Base-by-base conservation (phyloP, 2,329 filamentous ascomycete species). In the Penicillium sp. region DNA sequence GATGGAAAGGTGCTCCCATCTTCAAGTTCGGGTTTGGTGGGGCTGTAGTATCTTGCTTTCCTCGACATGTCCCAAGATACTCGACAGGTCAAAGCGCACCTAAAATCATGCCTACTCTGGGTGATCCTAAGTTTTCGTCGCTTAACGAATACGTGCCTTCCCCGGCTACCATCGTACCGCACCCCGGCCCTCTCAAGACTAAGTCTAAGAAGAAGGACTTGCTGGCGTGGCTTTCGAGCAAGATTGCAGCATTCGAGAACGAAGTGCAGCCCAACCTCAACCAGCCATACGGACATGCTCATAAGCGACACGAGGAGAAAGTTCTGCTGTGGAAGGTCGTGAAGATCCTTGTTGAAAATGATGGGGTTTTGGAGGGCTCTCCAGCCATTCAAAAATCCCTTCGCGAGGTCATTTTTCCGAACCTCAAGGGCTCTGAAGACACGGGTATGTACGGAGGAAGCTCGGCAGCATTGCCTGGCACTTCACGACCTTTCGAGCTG, bases 191-290 rank as follows among this genome's bases (percentile, higher is more conserved):
- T 2, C 69, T 98, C 17, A 88, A 84, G 62, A 76, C 80, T 27
- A 96, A 95, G 59, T 80, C 82, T 1, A 96, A 95, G 72, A 98
- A 98, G 73, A 98, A 96, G 69, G 90, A 98, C 37, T 77, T 87
- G 0, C 53, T 89, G 29, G 65, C 78, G 2, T 98, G 93, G 92
- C 71, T 98, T 30, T 76, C 74, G 3, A 70, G 75, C 42, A 86
- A 82, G 35, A 90, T 96, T 39, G 81, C 85, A 25, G 69, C 69
- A 1, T 66, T 95, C 23, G 85, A 93, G 57, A 76, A 72, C 29
- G 60, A 34, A 59, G 65, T 22, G 48, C 64, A 34, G 3, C 64
- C 72, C 7, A 52, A 72, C 65, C 37, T 59, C 68, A 35, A 77
- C 68, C 32, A 75, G 67, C 50, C 66, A 66, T 20, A 67, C 66